phyloP scores from a whole-genome alignment of 257 asterid species.

The Nicotiana tomentosiformis region DNA sequence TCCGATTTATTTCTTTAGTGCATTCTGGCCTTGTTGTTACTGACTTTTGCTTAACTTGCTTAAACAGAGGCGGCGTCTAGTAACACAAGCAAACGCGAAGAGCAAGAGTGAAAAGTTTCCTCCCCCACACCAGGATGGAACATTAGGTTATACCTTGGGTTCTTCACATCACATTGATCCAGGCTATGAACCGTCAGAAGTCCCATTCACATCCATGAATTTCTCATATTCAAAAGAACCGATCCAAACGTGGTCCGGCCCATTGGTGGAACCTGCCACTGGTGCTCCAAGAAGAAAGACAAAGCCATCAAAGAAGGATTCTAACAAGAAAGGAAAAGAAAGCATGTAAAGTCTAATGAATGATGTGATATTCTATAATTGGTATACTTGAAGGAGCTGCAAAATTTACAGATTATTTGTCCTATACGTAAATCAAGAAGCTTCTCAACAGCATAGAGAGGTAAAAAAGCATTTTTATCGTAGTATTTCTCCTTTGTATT shows the following conservation, averaged over 20 bases:
- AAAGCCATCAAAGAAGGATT: conserved; percentile 48
- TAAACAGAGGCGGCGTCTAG: conserved; percentile 64
- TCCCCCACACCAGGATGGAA: conserved; percentile 86
- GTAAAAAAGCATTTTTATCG: conserved; percentile 1
- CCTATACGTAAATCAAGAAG: not conserved
- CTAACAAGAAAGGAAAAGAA: conserved; percentile 38
- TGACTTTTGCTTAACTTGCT: not conserved
- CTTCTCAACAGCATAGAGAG: conserved; percentile 6
- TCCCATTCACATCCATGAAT: conserved; percentile 66
- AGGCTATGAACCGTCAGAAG: conserved; percentile 53
- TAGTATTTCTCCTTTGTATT: conserved; percentile 7
- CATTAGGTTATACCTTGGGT: conserved; percentile 60
- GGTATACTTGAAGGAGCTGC: conserved; percentile 21
- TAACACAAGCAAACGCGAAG: conserved; percentile 75
- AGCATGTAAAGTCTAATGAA: conserved; percentile 26
- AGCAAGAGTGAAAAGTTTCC: conserved; percentile 91
- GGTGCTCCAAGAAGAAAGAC: conserved; percentile 48
- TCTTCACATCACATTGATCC: conserved; percentile 54
- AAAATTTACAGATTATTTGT: conserved; percentile 10
- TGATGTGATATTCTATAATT: conserved; percentile 6
- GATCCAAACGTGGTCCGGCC: conserved; percentile 85
- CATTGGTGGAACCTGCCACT: conserved; percentile 49
- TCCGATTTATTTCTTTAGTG: not conserved
- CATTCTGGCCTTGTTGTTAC: not conserved
- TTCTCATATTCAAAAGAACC: conserved; percentile 75